phyloP scores from a whole-genome alignment of 2,329 filamentous ascomycete genomes.

The Xylaria polymorpha region DNA sequence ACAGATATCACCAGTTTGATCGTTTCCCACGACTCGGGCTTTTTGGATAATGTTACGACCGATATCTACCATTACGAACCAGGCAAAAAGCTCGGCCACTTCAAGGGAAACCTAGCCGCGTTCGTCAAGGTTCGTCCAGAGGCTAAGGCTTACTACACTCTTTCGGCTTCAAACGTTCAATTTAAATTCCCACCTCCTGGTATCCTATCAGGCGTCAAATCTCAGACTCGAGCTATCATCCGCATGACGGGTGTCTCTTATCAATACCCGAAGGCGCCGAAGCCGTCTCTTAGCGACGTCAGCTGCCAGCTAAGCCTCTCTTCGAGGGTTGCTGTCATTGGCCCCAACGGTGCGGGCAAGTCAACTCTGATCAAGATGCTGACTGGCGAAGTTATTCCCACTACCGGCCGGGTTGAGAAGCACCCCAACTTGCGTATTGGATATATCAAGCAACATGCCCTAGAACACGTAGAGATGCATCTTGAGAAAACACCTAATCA shows the following conservation, averaged over 20 bases:
- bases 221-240: constrained; percentile 90
- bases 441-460: constrained; percentile 99
- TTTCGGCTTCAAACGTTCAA: constrained; percentile 86
- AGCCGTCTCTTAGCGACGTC: constrained; percentile 88
- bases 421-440: constrained; percentile 98
- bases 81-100: constrained; percentile 90
- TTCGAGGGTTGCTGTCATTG: constrained; percentile 94
- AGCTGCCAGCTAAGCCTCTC: constrained; percentile 90
- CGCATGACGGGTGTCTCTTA: constrained; percentile 93
- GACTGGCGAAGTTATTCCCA: constrained; percentile 90
- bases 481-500: constrained; percentile 99
- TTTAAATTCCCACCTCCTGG: constrained; percentile 99
- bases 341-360: constrained; percentile 97
- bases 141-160: constrained; percentile 97
- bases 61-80: constrained; percentile 99
- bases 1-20: constrained; percentile 97
- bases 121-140: constrained; percentile 94
- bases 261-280: constrained; percentile 89
- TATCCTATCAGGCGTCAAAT: constrained; percentile 95
- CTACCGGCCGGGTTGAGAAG: constrained; percentile 90
- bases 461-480: constrained; percentile 99
- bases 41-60: constrained; percentile 96
- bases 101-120: constrained; percentile 82
- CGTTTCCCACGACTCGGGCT: constrained; percentile 97
- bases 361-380: constrained; percentile 98